Evolutionary conservation across 83 land plant genomes (phyloP).

Genomic region (Picea abies): DNA sequence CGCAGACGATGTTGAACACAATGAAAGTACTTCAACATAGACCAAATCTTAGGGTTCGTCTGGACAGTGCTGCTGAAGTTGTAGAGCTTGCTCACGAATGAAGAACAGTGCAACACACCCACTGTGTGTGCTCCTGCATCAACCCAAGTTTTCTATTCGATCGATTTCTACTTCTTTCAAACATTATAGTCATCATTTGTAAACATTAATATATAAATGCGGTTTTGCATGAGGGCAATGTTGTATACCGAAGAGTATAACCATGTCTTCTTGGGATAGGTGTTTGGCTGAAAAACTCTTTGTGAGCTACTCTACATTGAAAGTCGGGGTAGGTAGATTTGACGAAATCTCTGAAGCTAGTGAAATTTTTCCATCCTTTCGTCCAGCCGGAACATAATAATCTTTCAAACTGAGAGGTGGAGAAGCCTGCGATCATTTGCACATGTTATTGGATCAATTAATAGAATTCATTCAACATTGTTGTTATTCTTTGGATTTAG

Average conservation of each 20-base stretch:
- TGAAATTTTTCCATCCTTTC: slow-evolving; percentile 43
- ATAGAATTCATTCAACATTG: too few relatives aligned
- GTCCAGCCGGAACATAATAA: slow-evolving; percentile 24
- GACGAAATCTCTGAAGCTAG: slow-evolving; percentile 3
- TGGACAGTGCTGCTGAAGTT: slow-evolving; percentile 17
- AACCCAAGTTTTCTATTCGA: slow-evolving; percentile 30
- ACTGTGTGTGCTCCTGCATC: slow-evolving; percentile 49
- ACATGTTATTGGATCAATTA: too few relatives aligned
- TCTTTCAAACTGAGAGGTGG: too few relatives aligned
- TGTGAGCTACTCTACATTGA: slow-evolving; percentile 6
- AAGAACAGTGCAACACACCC: slow-evolving; percentile 36
- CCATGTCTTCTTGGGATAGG: slow-evolving; percentile 6
- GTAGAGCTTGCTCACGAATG: slow-evolving; percentile 30
- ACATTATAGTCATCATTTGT: too few relatives aligned
- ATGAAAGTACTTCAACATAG: too few relatives aligned
- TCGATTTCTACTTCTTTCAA: slow-evolving; percentile 13
- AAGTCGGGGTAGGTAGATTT: slow-evolving; percentile 16
- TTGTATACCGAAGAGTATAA: too few relatives aligned
- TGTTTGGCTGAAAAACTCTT: slow-evolving; percentile 16
- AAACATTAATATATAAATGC: too few relatives aligned
- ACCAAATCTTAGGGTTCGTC: not conserved
- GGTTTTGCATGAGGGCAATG: too few relatives aligned
- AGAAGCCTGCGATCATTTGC: too few relatives aligned
- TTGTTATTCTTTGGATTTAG: too few relatives aligned
- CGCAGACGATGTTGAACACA: too few relatives aligned